A percentile compares a stretch with the other conserved stretches of the same genome.
Evolutionary conservation across 257 asterid species (phyloP).

Genomic region (Solanum virginianum): DNA sequence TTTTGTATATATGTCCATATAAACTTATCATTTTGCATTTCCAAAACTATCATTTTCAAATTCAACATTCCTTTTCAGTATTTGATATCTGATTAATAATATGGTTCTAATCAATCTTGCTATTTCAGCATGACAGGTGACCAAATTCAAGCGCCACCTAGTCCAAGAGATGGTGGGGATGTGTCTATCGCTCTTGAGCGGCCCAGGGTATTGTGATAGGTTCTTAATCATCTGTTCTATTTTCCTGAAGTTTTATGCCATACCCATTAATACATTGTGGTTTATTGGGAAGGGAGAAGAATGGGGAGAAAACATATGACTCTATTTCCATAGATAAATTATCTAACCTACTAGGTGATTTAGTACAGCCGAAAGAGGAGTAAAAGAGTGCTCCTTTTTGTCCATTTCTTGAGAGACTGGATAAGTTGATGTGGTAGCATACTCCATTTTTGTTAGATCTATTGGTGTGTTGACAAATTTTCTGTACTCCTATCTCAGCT

Average conservation of each 20-base stretch:
- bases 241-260: neutral
- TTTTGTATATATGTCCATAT: neutral
- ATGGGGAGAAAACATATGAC: neutral
- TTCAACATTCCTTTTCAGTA: neutral
- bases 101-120: conserved; percentile 7
- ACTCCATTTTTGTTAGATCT: neutral
- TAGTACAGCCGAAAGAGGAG: neutral
- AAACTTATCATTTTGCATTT: neutral
- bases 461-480: neutral
- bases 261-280: neutral
- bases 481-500: neutral
- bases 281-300: neutral
- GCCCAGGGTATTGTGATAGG: conserved; percentile 43
- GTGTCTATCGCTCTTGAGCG: conserved; percentile 41
- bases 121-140: conserved; percentile 88
- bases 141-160: conserved; percentile 71
- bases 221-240: neutral
- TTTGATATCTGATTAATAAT: neutral
- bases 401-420: neutral
- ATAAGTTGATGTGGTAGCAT: neutral
- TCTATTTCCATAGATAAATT: neutral
- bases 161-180: conserved; percentile 91
- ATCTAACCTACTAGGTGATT: neutral
- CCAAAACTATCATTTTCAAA: neutral
- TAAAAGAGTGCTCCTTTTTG: neutral